A percentile compares a stretch with the other conserved stretches of the same genome.
Evolutionary conservation across 768 basidiomycete species (phyloP).

Genomic region (Rossbeevera mucosa): DNA sequence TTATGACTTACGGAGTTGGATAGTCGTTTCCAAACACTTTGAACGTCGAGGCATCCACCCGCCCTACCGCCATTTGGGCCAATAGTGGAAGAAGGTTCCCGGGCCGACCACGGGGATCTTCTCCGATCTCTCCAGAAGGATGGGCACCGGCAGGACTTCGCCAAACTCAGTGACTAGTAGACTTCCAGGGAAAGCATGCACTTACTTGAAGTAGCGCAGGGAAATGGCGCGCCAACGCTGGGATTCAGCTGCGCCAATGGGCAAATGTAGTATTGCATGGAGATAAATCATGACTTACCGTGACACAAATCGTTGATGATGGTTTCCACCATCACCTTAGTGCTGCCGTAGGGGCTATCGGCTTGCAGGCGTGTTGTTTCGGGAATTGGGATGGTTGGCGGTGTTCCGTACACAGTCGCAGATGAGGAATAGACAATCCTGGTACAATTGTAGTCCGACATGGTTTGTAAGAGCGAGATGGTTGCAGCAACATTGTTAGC

Average conservation of each 20-base stretch:
- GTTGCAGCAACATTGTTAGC: constrained; percentile 91
- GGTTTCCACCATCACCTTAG: constrained; percentile 92
- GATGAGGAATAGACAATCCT: constrained; percentile 96
- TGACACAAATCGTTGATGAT: constrained; percentile 86
- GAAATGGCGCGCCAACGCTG: constrained; percentile 77
- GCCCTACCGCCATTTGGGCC: constrained; percentile 91
- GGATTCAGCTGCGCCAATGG: constrained; percentile 50
- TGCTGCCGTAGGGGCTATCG: constrained; percentile 91
- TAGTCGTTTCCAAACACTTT: constrained; percentile 97
- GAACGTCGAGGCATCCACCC: constrained; percentile 61
- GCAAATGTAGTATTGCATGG: constrained; percentile 1
- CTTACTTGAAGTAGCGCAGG: constrained; percentile 94
- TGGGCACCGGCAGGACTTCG: constrained; percentile 95
- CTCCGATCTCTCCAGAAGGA: constrained; percentile 90
- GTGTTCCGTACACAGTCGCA: constrained; percentile 96
- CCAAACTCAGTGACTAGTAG: constrained; percentile 2
- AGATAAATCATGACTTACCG: constrained; percentile 40
- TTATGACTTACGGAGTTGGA: constrained; percentile 69
- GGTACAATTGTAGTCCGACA: constrained; percentile 78
- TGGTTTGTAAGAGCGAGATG: constrained; percentile 77
- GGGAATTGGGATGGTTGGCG: constrained; percentile 87
- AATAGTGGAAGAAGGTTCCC: constrained; percentile 92
- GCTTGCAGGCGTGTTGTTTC: constrained; percentile 85
- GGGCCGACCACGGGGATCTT: constrained; percentile 93
- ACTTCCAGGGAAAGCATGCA: neutral